Conservation (phyloP, 192 early-diverging fungal species). For the Spizellomyces punctatus region DNA sequence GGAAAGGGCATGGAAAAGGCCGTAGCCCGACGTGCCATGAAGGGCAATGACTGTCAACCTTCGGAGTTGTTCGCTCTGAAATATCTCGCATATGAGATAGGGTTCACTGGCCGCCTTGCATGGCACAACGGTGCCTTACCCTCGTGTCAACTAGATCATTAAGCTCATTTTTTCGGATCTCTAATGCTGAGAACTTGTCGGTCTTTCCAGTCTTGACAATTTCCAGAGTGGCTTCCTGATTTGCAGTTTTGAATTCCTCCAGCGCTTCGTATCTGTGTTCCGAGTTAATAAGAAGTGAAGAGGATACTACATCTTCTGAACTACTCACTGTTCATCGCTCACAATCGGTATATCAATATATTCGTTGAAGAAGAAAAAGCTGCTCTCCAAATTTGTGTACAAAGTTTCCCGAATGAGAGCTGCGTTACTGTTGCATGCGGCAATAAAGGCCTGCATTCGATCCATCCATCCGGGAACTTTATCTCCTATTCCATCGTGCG, state of each 20-base stretch:
- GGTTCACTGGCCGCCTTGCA: background rate
- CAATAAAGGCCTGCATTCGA: constrained; percentile 46
- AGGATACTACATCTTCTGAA: background rate
- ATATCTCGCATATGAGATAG: background rate
- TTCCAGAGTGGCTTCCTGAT: constrained; percentile 62
- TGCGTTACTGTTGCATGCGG: constrained; percentile 37
- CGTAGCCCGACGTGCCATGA: constrained; percentile 51
- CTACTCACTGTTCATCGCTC: constrained; percentile 56
- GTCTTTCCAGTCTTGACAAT: constrained; percentile 63
- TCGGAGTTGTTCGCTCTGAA: constrained; percentile 53
- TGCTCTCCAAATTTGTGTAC: constrained; percentile 50
- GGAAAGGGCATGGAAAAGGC: constrained; percentile 50
- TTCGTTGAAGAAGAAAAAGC: constrained; percentile 61
- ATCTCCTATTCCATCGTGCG: constrained; percentile 48
- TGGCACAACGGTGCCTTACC: constrained; percentile 22
- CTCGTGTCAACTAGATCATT: constrained; percentile 53
- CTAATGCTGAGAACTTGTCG: constrained; percentile 51
- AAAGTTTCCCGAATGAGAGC: constrained; percentile 45
- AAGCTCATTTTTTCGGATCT: constrained; percentile 47
- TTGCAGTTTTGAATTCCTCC: constrained; percentile 46
- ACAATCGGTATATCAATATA: constrained; percentile 62
- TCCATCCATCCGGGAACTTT: constrained; percentile 37
- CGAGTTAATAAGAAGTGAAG: constrained; percentile 2
- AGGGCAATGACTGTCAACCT: constrained; percentile 49
- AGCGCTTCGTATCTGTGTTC: constrained; percentile 49